These are phyloP conservation scores for Oryza coarctata DNA, from an alignment of 176 grass and related monocot genomes.

Conservation along the genomic window DNA sequence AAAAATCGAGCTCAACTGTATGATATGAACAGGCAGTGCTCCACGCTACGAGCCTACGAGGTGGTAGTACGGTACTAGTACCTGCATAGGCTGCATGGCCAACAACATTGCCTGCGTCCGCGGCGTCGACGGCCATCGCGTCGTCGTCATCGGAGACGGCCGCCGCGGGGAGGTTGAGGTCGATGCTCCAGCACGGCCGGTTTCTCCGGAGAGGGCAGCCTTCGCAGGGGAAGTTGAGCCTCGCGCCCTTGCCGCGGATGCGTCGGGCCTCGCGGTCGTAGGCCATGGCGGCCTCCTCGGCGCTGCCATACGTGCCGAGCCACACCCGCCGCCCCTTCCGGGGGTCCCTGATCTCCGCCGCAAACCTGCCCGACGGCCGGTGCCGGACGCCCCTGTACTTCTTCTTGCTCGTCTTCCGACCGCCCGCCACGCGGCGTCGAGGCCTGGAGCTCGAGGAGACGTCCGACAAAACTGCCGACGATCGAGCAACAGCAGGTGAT, in stretches of 20 bases:
- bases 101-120: too few species aligned
- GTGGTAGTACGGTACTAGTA: too few species aligned
- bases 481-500: background rate
- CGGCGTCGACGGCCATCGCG: background rate
- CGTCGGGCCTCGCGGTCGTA: slow-evolving; percentile 70
- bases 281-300: slow-evolving; percentile 65
- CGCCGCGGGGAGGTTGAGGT: slow-evolving; percentile 38
- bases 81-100: background rate
- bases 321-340: slow-evolving; percentile 53
- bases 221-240: slow-evolving; percentile 65
- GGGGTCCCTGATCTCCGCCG: slow-evolving; percentile 74
- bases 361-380: slow-evolving; percentile 57
- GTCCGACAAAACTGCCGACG: background rate
- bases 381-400: slow-evolving; percentile 48
- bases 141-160: background rate
- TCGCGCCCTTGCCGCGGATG: slow-evolving; percentile 57
- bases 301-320: slow-evolving; percentile 71
- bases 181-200: background rate
- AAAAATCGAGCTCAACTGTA: too few species aligned
- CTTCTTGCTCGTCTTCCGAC: background rate
- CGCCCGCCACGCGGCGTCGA: background rate
- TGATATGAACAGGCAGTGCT: too few species aligned
- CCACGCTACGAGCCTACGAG: too few species aligned
- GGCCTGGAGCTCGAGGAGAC: background rate
- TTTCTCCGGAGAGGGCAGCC: slow-evolving; percentile 13